Evolutionary conservation across 2,329 filamentous ascomycete genomes (phyloP).

Genomic region (Alternaria gansuensis): DNA sequence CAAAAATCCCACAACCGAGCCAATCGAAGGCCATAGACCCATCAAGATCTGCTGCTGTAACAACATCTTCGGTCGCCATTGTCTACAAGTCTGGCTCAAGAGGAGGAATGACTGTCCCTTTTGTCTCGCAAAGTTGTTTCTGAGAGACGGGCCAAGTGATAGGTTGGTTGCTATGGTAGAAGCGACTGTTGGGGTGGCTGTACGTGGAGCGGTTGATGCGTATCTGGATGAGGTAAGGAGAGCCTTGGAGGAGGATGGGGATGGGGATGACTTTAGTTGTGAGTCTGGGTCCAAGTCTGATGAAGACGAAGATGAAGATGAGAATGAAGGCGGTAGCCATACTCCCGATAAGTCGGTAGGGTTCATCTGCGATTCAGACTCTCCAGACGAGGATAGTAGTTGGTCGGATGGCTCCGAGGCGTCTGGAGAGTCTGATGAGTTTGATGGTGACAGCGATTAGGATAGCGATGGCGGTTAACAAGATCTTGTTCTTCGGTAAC

Average conservation of each 20-base stretch:
- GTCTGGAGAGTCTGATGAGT: not conserved
- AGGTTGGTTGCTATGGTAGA: not conserved
- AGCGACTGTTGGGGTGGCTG: not conserved
- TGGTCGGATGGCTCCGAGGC: not conserved
- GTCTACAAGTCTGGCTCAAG: not conserved
- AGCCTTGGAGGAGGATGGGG: too few relatives aligned
- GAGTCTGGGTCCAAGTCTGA: too few relatives aligned
- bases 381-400: not conserved
- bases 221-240: too few relatives aligned
- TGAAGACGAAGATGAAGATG: not conserved
- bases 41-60: conserved; percentile 7
- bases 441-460: not conserved
- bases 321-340: not conserved
- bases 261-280: too few relatives aligned
- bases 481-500: not conserved
- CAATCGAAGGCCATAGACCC: not conserved
- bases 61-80: conserved; percentile 2
- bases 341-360: not conserved
- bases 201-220: not conserved
- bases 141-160: too few relatives aligned
- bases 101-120: conserved; percentile 2
- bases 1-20: too few relatives aligned
- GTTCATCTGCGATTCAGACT: not conserved
- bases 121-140: conserved; percentile 1
- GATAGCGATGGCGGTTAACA: not conserved